A percentile compares a stretch with the other conserved stretches of the same genome.
Evolutionary conservation across 371 early-diverging fungal species (phyloP).

Genomic region (Synchytrium microbalum): DNA sequence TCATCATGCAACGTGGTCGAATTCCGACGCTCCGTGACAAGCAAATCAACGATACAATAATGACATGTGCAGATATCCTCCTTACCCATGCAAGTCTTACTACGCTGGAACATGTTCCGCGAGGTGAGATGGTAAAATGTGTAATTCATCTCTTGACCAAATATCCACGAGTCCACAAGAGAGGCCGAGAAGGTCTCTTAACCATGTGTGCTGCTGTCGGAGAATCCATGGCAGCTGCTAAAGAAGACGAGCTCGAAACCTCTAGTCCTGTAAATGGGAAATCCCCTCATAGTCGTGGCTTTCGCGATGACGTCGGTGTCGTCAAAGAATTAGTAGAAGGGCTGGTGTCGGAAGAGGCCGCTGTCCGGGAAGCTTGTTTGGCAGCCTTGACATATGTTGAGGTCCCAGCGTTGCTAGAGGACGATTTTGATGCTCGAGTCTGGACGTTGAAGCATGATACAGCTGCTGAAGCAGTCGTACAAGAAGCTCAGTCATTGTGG

Average conservation of each 20-base stretch:
- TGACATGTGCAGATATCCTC: slow-evolving; percentile 2
- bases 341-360: slow-evolving; percentile 58
- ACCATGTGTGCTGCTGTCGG: slow-evolving; percentile 64
- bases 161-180: slow-evolving; percentile 62
- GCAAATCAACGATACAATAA: neutral
- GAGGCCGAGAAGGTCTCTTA: slow-evolving; percentile 55
- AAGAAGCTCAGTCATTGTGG: slow-evolving; percentile 69
- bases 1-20: neutral
- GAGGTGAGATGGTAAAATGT: slow-evolving; percentile 53
- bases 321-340: slow-evolving; percentile 54
- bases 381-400: slow-evolving; percentile 55
- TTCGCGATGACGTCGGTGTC: slow-evolving; percentile 13
- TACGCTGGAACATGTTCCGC: slow-evolving; percentile 12
- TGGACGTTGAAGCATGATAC: slow-evolving; percentile 41
- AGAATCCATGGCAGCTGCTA: slow-evolving; percentile 40
- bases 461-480: slow-evolving; percentile 47
- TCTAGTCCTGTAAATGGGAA: slow-evolving; percentile 3
- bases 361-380: slow-evolving; percentile 73
- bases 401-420: slow-evolving; percentile 13
- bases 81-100: slow-evolving; percentile 21
- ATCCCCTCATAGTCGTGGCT: neutral
- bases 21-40: neutral
- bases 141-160: slow-evolving; percentile 52
- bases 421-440: slow-evolving; percentile 30
- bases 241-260: slow-evolving; percentile 27